phyloP scores from a whole-genome alignment of 2,329 filamentous ascomycete genomes.

The Tricladium varicosporioides region DNA sequence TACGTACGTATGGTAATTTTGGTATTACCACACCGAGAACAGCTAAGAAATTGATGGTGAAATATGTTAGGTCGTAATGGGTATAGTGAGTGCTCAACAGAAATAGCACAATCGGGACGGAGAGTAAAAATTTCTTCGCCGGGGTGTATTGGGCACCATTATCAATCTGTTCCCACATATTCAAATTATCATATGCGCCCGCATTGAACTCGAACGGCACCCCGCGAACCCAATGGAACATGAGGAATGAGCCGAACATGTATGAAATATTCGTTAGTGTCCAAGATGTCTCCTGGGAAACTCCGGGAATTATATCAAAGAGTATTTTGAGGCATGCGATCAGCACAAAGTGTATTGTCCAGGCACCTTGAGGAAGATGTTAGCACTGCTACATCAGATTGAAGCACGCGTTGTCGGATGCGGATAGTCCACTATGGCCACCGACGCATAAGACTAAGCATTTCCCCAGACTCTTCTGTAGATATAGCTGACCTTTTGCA shows the following conservation, averaged over 20 bases:
- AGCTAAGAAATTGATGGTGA: conserved; percentile 94
- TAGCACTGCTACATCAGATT: conserved; percentile 6
- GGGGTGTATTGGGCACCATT: conserved; percentile 98
- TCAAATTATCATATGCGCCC: conserved; percentile 97
- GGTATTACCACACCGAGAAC: conserved; percentile 92
- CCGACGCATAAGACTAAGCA: neutral
- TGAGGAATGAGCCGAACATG: conserved; percentile 98
- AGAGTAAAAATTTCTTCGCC: conserved; percentile 95
- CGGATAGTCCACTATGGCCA: neutral
- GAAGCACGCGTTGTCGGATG: neutral
- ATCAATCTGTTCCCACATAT: conserved; percentile 99
- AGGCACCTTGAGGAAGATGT: conserved; percentile 66
- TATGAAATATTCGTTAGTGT: conserved; percentile 98
- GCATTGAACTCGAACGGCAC: conserved; percentile 99
- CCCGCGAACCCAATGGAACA: conserved; percentile 99
- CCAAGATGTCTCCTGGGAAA: conserved; percentile 98
- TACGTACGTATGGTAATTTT: conserved; percentile 88
- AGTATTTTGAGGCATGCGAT: conserved; percentile 92
- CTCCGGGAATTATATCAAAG: conserved; percentile 92
- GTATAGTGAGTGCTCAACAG: conserved; percentile 98
- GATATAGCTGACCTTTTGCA: conserved; percentile 75
- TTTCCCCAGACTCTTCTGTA: neutral
- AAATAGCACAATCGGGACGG: conserved; percentile 91
- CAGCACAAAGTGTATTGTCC: conserved; percentile 94
- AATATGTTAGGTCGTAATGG: conserved; percentile 95